Conservation (phyloP, 2,329 filamentous ascomycete species). For the Stachybotrys echinatus region DNA sequence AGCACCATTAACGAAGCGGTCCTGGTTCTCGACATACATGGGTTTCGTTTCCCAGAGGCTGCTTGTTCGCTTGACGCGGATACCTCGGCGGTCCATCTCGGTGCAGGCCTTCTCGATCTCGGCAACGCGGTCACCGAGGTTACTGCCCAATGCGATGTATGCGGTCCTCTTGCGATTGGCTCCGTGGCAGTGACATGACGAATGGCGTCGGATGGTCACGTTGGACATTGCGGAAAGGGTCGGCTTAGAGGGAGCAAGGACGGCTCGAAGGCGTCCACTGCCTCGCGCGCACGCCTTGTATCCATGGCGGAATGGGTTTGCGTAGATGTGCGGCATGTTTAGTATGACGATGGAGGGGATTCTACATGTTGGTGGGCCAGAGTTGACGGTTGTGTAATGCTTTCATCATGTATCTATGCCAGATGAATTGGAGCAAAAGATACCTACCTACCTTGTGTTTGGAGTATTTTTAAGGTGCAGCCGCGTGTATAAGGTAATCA, state of each 20-base stretch:
- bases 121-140: conserved; percentile 77
- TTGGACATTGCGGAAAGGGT: neutral
- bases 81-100: conserved; percentile 67
- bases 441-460: too few species aligned
- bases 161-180: conserved; percentile 41
- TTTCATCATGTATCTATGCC: neutral
- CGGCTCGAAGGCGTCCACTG: neutral
- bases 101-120: conserved; percentile 82
- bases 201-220: neutral
- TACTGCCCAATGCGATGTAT: conserved; percentile 88
- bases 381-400: neutral
- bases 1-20: conserved; percentile 83
- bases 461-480: too few species aligned
- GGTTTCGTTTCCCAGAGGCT: conserved; percentile 90
- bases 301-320: neutral
- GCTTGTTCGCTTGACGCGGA: conserved; percentile 75
- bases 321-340: neutral
- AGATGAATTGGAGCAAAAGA: too few species aligned
- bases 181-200: neutral
- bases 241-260: neutral
- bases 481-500: too few species aligned
- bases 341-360: neutral
- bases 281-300: neutral
- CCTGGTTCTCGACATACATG: conserved; percentile 93
- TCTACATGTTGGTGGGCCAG: neutral